Evolutionary conservation across 2,329 filamentous ascomycete genomes (phyloP), one percentile per base, ranked within the genome.

Genomic region (Davidsoniella virescens): DNA sequence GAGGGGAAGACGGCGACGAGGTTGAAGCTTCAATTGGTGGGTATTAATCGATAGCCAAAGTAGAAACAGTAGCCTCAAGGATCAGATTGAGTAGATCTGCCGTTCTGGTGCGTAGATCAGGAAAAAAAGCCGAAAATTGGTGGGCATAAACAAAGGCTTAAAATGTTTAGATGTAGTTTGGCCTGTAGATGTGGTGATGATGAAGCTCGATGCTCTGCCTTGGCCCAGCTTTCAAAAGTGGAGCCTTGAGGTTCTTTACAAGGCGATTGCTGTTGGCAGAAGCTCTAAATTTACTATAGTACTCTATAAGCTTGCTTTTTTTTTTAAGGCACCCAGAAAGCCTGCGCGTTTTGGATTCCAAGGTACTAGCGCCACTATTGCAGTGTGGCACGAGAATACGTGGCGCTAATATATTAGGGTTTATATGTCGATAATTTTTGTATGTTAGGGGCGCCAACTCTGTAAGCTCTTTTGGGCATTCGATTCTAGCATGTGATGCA

Each of bases 201-300:
- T 52, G 52, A 51, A 55, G 52, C 52, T 55, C 42, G 39, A 47
- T 50, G 52, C 41, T 52, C 47, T 52, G 50, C 49, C 49, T 54
- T 45, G 52, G 47, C 46, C 40, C 23, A 48, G 40, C 29, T 52
- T 46, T 40, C 29, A 9, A 33, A 33, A 33, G 29, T 33, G 29
- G 29, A 33, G 29, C 29, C 29, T 33, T 33, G 29, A 33, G 29
- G 8, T 33, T 33, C 8, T 12, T 33, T 33, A 12, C 26, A 10
- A 2, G 20, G 20, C 20, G 20, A 23, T 33, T 33, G 29, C 29
- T 33, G 29, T 33, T 33, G 12, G 29, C 1, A 33, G 12, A 9
- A 33, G 12, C 29, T 33, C 8, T 12, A 9, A 10, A 33, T 33
- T 33, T 0, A 33, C 29, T 12, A 33, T 7, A 8, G 29, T 33